Evolutionary conservation across 768 basidiomycete species (phyloP).

Genomic region (Suillus weaverae): DNA sequence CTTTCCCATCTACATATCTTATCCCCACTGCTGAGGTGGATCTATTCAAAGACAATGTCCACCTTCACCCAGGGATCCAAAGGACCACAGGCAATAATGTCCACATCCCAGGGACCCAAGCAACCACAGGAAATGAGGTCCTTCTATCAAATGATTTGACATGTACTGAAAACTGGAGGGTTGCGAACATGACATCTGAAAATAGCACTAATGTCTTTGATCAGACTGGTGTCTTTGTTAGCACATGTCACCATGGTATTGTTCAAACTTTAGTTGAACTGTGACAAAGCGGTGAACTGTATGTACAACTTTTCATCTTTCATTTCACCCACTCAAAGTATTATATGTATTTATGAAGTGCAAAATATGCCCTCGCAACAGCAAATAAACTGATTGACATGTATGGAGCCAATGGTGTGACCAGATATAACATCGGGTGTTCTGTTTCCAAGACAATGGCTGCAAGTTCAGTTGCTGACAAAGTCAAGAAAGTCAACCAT

Average conservation of each 20-base stretch:
- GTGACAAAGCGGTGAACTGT: conserved; percentile 39
- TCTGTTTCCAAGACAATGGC: conserved; percentile 19
- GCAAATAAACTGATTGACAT: conserved; percentile 24
- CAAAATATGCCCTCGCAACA: conserved; percentile 10
- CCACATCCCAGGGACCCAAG: neutral
- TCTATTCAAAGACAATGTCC: conserved; percentile 17
- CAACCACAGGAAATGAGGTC: neutral
- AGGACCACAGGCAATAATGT: neutral
- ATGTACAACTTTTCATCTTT: conserved; percentile 15
- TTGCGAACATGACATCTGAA: conserved; percentile 20
- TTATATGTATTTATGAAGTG: neutral
- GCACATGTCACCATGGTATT: conserved; percentile 36
- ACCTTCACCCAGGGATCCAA: neutral
- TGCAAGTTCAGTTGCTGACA: conserved; percentile 14
- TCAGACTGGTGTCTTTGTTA: conserved; percentile 39
- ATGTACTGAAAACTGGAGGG: conserved; percentile 36
- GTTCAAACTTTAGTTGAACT: conserved; percentile 31
- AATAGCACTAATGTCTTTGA: conserved; percentile 34
- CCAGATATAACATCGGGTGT: conserved; percentile 33
- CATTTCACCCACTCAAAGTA: neutral
- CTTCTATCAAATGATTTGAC: neutral
- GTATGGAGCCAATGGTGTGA: conserved; percentile 10
- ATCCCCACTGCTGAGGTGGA: conserved; percentile 28
- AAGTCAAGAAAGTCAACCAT: neutral
- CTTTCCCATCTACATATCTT: conserved; percentile 27